phyloP scores from a whole-genome alignment of 2,329 filamentous ascomycete genomes.

The Microcera coccophila region DNA sequence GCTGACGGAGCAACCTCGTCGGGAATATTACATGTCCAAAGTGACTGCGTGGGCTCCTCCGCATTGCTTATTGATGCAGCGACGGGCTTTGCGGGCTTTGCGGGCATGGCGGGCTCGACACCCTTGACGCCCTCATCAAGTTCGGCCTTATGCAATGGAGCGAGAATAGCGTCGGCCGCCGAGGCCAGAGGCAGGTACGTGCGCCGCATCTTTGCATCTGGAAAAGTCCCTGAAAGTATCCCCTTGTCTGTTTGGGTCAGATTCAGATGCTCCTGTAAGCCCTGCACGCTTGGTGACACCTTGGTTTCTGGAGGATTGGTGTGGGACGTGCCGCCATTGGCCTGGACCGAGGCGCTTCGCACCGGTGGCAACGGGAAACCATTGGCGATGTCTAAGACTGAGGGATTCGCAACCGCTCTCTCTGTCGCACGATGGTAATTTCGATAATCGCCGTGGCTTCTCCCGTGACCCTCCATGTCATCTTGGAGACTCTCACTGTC shows the following conservation, averaged over 20 bases:
- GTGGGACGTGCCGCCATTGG: neutral
- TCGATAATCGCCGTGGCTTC: too few species aligned
- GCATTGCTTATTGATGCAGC: slow-evolving; percentile 13
- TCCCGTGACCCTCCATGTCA: neutral
- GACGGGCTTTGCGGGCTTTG: slow-evolving; percentile 3
- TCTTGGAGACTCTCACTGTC: slow-evolving; percentile 2
- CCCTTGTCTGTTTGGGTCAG: neutral
- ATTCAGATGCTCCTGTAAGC: too few species aligned
- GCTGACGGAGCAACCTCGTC: slow-evolving; percentile 11
- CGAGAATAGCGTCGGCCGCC: slow-evolving; percentile 19
- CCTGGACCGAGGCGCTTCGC: neutral
- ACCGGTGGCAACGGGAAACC: neutral
- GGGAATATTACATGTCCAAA: slow-evolving; percentile 10
- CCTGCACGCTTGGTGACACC: too few species aligned
- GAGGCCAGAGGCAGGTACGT: slow-evolving; percentile 3
- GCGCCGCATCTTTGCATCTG: slow-evolving; percentile 7
- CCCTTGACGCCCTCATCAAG: slow-evolving; percentile 1
- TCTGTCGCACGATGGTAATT: too few species aligned
- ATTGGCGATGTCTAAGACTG: neutral
- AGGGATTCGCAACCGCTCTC: neutral
- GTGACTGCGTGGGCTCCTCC: slow-evolving; percentile 1
- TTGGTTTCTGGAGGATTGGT: too few species aligned
- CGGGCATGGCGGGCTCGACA: slow-evolving; percentile 18
- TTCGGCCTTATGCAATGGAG: slow-evolving; percentile 17
- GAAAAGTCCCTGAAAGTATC: slow-evolving; percentile 2